Conservation (phyloP, 257 asterid genomes). For the Thymus mandschuricus region DNA sequence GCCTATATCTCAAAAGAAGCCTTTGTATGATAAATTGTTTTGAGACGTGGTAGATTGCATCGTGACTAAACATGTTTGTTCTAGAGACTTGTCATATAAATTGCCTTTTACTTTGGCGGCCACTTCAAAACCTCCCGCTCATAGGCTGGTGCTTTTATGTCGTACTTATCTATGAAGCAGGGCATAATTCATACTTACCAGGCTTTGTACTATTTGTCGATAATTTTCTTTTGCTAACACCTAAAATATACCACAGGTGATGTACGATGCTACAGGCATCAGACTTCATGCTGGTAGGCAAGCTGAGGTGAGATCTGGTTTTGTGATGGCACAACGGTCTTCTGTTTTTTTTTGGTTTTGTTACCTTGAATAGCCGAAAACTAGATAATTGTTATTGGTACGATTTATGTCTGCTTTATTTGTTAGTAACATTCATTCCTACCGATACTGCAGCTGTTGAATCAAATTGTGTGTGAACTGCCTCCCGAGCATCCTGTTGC, state of each 20-base stretch:
- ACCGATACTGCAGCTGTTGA: constrained; percentile 72
- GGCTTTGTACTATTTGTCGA: not conserved
- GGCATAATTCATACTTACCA: constrained; percentile 22
- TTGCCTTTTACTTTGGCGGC: not conserved
- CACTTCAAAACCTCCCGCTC: constrained; percentile 16
- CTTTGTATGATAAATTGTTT: not conserved
- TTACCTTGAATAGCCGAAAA: constrained; percentile 11
- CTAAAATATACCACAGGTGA: constrained; percentile 62
- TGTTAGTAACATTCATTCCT: constrained; percentile 8
- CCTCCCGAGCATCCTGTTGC: constrained; percentile 99
- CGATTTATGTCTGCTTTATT: not conserved
- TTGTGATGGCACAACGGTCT: constrained; percentile 18
- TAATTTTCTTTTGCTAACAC: constrained; percentile 31
- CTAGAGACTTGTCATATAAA: not conserved
- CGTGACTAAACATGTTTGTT: not conserved
- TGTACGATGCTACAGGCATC: constrained; percentile 96
- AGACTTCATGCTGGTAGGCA: constrained; percentile 98
- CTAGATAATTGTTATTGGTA: constrained; percentile 16
- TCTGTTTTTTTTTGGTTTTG: constrained; percentile 1
- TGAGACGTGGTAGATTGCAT: not conserved
- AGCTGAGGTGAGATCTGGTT: constrained; percentile 75
- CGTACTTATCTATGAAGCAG: constrained; percentile 5
- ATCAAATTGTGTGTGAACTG: constrained; percentile 94
- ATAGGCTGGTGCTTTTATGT: constrained; percentile 18
- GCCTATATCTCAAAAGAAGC: not conserved